Conservation (phyloP, 2,329 filamentous ascomycete species). For the Penicillium griseofulvum region DNA sequence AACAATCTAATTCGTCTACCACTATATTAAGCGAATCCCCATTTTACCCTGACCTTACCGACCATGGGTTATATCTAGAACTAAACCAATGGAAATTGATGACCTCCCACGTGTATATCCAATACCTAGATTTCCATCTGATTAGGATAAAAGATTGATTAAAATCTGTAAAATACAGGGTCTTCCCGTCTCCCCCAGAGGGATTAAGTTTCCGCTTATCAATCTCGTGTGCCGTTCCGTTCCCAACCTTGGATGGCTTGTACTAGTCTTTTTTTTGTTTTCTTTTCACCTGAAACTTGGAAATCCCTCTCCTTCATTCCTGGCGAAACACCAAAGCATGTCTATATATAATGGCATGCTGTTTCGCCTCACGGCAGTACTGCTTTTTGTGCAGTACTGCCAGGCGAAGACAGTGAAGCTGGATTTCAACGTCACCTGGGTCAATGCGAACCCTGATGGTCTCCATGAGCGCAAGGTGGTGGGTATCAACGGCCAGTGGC, state of each 20-base stretch:
- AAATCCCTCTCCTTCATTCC: neutral
- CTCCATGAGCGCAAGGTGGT: constrained; percentile 55
- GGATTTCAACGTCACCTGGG: constrained; percentile 56
- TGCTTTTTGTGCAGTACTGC: constrained; percentile 8
- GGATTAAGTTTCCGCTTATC: neutral
- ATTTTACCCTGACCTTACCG: neutral
- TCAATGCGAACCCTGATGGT: constrained; percentile 56
- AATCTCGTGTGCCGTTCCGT: neutral
- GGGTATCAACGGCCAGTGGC: constrained; percentile 72
- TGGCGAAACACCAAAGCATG: neutral
- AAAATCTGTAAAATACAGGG: neutral
- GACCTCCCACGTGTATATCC: neutral
- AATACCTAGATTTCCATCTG: neutral
- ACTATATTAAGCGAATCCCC: neutral
- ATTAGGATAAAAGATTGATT: neutral
- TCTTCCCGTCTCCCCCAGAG: neutral
- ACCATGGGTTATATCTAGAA: neutral
- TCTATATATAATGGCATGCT: neutral
- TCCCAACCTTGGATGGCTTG: no score
- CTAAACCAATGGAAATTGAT: neutral
- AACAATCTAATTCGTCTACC: neutral
- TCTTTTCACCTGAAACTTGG: neutral
- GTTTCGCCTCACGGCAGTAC: neutral
- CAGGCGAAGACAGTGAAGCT: constrained; percentile 17
- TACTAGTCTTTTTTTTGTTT: neutral